Percentiles rank a stretch among this genome's conserved stretches.
Evolutionary conservation across 23 red algal genomes (phyloP).

Genomic region (Pyropia haitanensis): DNA sequence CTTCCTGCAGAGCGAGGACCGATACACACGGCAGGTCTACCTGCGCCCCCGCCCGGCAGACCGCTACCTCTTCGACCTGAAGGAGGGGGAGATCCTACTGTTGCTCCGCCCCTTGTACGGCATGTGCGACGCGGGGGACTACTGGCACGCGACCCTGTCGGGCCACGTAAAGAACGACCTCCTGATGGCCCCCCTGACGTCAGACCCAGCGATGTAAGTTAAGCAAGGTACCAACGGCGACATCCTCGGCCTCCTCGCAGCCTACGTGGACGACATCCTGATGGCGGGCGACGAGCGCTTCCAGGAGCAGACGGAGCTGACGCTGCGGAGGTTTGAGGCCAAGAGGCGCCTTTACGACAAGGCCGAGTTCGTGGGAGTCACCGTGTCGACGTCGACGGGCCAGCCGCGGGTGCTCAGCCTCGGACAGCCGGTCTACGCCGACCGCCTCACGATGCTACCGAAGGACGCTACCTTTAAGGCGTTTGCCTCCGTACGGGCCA

Average conservation of each 20-base stretch:
- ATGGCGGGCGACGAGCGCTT: not conserved
- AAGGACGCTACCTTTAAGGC: not conserved
- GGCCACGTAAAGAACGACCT: not conserved
- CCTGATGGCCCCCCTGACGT: not conserved
- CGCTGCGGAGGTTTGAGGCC: not conserved
- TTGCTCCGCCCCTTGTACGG: conserved; percentile 2
- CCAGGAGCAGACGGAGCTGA: not conserved
- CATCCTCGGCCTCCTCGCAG: not conserved
- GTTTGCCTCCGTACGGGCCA: conserved; percentile 20
- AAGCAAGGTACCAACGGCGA: not conserved
- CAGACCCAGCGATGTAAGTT: conserved; percentile 8
- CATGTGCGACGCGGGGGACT: conserved; percentile 7
- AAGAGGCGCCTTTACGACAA: not conserved
- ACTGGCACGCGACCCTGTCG: conserved; percentile 2
- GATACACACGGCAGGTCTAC: not conserved
- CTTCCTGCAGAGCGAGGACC: conserved; percentile 2
- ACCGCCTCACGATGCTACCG: not conserved
- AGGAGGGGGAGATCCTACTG: not conserved
- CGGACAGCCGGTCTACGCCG: conserved; percentile 15
- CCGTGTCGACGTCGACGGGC: not conserved
- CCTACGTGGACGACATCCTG: conserved; percentile 13
- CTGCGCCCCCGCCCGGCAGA: not conserved
- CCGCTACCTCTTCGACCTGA: not conserved
- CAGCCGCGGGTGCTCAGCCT: not conserved
- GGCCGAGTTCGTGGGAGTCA: conserved; percentile 12